phyloP scores from a whole-genome alignment of 2,329 filamentous ascomycete genomes.

The Penicillium expansum region DNA sequence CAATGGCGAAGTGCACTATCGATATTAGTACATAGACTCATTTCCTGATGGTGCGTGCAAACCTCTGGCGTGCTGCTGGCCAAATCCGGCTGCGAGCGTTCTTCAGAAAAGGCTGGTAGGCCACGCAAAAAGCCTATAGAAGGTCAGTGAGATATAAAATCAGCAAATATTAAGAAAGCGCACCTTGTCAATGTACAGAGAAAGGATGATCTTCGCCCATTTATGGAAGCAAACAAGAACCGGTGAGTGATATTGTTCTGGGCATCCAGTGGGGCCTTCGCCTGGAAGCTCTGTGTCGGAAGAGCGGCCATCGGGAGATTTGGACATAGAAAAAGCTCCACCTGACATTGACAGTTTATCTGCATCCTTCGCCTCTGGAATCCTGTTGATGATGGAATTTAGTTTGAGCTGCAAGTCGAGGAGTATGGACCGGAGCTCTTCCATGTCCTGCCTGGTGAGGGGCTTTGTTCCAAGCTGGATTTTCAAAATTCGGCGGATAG shows the following conservation, averaged over 20 bases:
- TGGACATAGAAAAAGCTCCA: conserved; percentile 27
- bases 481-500: conserved; percentile 44
- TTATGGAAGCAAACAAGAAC: conserved; percentile 47
- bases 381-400: conserved; percentile 43
- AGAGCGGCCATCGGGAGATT: conserved; percentile 28
- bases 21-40: conserved; percentile 5
- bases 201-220: conserved; percentile 46
- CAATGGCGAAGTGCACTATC: conserved; percentile 46
- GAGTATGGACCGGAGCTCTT: conserved; percentile 43
- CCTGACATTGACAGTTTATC: conserved; percentile 20
- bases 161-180: background rate
- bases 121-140: conserved; percentile 45
- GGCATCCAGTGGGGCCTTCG: conserved; percentile 36
- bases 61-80: conserved; percentile 47
- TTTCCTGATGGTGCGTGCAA: background rate
- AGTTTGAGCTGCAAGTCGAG: conserved; percentile 43
- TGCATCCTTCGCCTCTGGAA: conserved; percentile 34
- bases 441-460: conserved; percentile 45
- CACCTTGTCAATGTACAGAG: conserved; percentile 47
- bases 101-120: conserved; percentile 50
- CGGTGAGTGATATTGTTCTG: conserved; percentile 45
- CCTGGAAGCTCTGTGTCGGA: conserved; percentile 35
- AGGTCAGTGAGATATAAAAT: background rate
- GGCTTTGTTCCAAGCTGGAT: conserved; percentile 47
- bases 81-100: conserved; percentile 49